A percentile compares a stretch with the other conserved stretches of the same genome.
phyloP scores from a whole-genome alignment of 305 asterid species.

The Andrographis paniculata region DNA sequence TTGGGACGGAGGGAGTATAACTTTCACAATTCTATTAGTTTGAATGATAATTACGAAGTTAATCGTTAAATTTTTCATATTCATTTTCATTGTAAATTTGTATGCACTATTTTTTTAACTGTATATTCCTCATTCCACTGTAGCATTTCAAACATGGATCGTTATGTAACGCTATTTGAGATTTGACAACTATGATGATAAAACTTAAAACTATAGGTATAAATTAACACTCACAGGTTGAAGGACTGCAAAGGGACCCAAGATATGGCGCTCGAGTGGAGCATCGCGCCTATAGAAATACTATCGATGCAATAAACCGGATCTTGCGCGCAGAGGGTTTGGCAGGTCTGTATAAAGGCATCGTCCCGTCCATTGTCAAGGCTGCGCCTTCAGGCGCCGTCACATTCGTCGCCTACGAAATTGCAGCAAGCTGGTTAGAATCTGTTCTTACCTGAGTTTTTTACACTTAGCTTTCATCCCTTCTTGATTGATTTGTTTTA shows the following conservation, averaged over 20 bases:
- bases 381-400: constrained; percentile 99
- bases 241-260: constrained; percentile 73
- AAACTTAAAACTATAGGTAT: no score
- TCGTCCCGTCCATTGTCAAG: constrained; percentile 76
- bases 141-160: no score
- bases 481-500: constrained; percentile 13
- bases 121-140: no score
- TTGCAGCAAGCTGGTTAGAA: constrained; percentile 67
- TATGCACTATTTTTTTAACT: no score
- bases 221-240: constrained; percentile 36
- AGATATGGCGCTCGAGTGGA: constrained; percentile 88
- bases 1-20: no score
- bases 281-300: constrained; percentile 54
- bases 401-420: constrained; percentile 80
- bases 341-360: constrained; percentile 88
- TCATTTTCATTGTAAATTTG: no score
- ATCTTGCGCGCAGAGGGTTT: constrained; percentile 55
- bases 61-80: no score
- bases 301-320: constrained; percentile 49
- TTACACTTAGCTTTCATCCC: neutral
- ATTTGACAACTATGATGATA: no score
- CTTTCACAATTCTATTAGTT: no score
- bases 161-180: no score
- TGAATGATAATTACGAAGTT: no score
- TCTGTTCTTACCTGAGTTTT: constrained; percentile 36